Evolutionary conservation across 108 stramenopile genomes (phyloP).

Genomic region (Nitzschia sp.): DNA sequence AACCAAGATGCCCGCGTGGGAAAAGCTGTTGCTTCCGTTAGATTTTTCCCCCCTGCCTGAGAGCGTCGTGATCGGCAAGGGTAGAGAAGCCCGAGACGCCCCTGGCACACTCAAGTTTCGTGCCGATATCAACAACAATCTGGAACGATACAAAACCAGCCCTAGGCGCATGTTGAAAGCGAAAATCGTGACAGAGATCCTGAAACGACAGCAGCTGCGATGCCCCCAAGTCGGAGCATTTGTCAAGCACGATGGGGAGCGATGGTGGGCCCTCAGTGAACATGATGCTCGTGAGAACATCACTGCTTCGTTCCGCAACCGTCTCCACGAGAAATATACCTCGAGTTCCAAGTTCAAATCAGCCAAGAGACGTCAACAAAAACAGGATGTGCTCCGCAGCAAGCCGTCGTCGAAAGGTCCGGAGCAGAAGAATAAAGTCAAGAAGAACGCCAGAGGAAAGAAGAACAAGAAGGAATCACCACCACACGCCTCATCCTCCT

Average conservation of each 20-base stretch:
- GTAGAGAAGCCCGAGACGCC: slow-evolving; percentile 3
- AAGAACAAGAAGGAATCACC: no score
- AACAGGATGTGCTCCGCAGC: no score
- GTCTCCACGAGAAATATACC: slow-evolving; percentile 20
- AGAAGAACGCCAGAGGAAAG: no score
- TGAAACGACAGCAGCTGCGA: background rate
- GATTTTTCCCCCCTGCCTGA: background rate
- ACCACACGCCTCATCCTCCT: no score
- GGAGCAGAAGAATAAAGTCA: background rate
- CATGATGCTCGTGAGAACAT: slow-evolving; percentile 25
- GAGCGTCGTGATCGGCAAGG: slow-evolving; percentile 20
- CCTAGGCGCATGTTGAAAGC: background rate
- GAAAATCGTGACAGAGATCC: slow-evolving; percentile 10
- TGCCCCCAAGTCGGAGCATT: slow-evolving; percentile 27
- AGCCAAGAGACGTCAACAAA: slow-evolving; percentile 21
- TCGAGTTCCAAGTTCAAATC: slow-evolving; percentile 30
- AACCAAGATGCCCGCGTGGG: slow-evolving; percentile 1
- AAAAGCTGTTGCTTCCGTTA: background rate
- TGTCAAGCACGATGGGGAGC: slow-evolving; percentile 22
- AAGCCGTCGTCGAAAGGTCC: background rate
- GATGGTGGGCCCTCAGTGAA: slow-evolving; percentile 30
- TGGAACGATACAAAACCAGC: background rate
- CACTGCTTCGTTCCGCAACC: slow-evolving; percentile 16
- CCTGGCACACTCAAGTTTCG: slow-evolving; percentile 4
- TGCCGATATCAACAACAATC: background rate